Base-by-base conservation (phyloP, 2,329 filamentous ascomycete genomes). In the Coniochaeta prunicola region DNA sequence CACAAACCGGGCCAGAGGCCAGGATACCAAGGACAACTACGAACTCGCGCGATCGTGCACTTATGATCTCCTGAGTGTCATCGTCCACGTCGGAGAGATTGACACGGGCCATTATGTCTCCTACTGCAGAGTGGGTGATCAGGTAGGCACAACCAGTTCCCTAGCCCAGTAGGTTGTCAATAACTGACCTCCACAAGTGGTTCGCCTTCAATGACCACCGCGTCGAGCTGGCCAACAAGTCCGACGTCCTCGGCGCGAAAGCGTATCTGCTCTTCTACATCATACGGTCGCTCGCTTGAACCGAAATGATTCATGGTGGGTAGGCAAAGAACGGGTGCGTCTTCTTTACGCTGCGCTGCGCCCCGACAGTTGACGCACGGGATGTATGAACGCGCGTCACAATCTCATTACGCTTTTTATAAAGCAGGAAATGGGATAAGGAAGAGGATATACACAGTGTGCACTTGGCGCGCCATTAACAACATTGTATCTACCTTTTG, bases 121-220 rank as follows among this genome's bases (percentile, higher is more conserved):
- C n/a, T 97, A 96, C 71, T 92, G 90, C 60, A 80, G 91, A 53
- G 88, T 93, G 60, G 89, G 87, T 4, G 88, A 90, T 58, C 84
- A 89, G 77, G 83, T 84, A 71, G 62, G 77, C 34, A 7, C 3
- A 10, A 5, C 36, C 17, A 8, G 19, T 10, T n/a, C 6, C 6
- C 12, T n/a, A n/a, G 19, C 19, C 5, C 2, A n/a, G 3, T n/a
- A 4, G 36, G 6, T 38, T 38, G 36, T 5, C 19, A 38, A 15
- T 38, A 17, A 38, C 40, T 19, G n/a, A 13, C 3, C 40, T 7
- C 9, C 36, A 12, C 12, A 38, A 96, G 82, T 97, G 93, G 93
- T 96, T 96, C 72, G 86, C 90, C 58, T 97, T 97, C 74, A 96
- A 97, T 68, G 93, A 97, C 70, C 92, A 94, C 71, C 92, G 91